Conservation (phyloP, 73 alveolate species). For the Tetrahymena borealis region DNA sequence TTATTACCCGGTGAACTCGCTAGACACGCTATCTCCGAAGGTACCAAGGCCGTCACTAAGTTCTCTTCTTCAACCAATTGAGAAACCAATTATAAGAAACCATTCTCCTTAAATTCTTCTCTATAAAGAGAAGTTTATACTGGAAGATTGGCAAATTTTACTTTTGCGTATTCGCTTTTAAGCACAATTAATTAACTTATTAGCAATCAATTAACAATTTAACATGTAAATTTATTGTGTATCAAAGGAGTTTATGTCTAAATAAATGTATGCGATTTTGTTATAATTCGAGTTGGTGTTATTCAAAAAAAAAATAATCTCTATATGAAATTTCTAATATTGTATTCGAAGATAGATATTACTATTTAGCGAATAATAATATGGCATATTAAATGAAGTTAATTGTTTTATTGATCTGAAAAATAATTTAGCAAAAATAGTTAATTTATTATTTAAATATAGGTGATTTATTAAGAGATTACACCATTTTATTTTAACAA, state of each 20-base stretch:
- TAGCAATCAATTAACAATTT: background rate
- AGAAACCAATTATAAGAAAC: background rate
- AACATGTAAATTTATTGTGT: background rate
- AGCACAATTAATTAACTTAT: background rate
- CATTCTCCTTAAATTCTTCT: background rate
- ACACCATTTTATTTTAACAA: too few species aligned
- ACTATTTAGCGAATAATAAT: too few species aligned
- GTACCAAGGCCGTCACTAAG: constrained; percentile 64
- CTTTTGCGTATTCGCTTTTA: background rate
- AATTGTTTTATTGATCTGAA: too few species aligned
- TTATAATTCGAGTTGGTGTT: background rate
- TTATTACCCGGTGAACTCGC: constrained; percentile 66
- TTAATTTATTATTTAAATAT: too few species aligned
- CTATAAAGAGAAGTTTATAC: background rate
- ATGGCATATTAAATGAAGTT: too few species aligned
- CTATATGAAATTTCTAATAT: background rate
- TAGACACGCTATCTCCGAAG: constrained; percentile 65
- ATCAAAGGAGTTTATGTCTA: too few species aligned
- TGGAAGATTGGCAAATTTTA: background rate
- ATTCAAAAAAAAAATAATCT: background rate
- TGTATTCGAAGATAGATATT: too few species aligned
- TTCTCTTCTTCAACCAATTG: constrained; percentile 18
- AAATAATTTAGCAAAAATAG: too few species aligned
- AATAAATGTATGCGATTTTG: background rate
- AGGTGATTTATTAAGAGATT: too few species aligned